phyloP scores from a whole-genome alignment of 1,139 yeast species.

The Ashbya aceris region DNA sequence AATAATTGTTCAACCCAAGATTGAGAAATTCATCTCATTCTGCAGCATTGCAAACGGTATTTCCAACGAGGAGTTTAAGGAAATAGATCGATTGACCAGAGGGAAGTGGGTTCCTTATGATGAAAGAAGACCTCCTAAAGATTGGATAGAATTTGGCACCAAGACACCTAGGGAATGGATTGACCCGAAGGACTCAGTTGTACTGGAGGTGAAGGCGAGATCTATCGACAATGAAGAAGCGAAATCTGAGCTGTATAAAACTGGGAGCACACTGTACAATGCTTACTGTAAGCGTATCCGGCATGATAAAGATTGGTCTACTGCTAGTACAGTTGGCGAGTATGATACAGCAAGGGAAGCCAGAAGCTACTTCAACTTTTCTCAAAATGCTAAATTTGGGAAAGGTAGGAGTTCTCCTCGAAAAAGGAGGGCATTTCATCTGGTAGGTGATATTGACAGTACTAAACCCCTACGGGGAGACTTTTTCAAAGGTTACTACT shows the following conservation, averaged over 20 bases:
- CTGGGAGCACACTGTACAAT: slow-evolving; percentile 64
- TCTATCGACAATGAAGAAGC: slow-evolving; percentile 46
- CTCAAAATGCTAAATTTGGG: slow-evolving; percentile 12
- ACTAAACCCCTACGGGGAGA: slow-evolving; percentile 7
- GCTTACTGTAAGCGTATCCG: slow-evolving; percentile 65
- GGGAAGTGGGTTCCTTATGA: slow-evolving; percentile 52
- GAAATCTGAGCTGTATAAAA: slow-evolving; percentile 42
- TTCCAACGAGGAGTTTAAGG: slow-evolving; percentile 49
- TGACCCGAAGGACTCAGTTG: slow-evolving; percentile 64
- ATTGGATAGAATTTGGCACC: slow-evolving; percentile 48
- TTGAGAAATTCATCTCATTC: slow-evolving; percentile 45
- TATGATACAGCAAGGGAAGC: slow-evolving; percentile 34
- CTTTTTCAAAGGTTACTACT: slow-evolving; percentile 32
- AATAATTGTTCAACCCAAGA: slow-evolving; percentile 1
- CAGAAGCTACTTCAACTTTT: slow-evolving; percentile 6
- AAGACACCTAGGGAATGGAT: slow-evolving; percentile 70
- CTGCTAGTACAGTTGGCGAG: slow-evolving; percentile 50
- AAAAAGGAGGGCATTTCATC: slow-evolving; percentile 7
- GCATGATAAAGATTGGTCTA: slow-evolving; percentile 54
- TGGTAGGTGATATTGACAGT: slow-evolving; percentile 4
- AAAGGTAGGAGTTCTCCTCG: slow-evolving; percentile 17
- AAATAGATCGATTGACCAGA: slow-evolving; percentile 47
- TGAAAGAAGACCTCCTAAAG: slow-evolving; percentile 32
- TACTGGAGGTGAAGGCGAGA: slow-evolving; percentile 79
- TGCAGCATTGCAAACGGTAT: slow-evolving; percentile 85